phyloP scores from a whole-genome alignment of 352 stramenopile genomes.

The Phytopythium sindhum region DNA sequence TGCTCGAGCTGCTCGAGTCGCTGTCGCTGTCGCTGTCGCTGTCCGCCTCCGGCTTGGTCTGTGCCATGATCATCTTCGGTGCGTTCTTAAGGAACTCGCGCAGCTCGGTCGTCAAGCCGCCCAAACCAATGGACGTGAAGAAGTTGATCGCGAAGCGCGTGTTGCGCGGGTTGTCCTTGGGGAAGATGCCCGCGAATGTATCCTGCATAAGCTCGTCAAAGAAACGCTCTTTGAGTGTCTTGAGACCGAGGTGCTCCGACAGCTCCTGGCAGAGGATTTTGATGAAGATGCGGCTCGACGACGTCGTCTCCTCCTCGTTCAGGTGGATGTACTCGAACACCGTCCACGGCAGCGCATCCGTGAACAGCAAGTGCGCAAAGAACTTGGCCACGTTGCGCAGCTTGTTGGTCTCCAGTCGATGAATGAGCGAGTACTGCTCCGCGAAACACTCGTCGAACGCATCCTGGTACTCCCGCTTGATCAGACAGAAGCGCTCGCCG shows the following conservation, averaged over 20 bases:
- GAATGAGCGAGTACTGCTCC: constrained; percentile 95
- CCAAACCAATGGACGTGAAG: constrained; percentile 98
- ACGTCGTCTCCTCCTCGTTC: constrained; percentile 99
- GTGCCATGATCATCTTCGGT: constrained; percentile 92
- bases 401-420: constrained; percentile 99
- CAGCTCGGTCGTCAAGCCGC: constrained; percentile 95
- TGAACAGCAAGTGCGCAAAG: constrained; percentile 97
- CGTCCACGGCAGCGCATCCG: constrained; percentile 97
- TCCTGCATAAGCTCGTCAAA: constrained; percentile 88
- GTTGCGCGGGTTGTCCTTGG: constrained; percentile 95
- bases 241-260: constrained; percentile 95
- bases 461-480: constrained; percentile 94
- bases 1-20: constrained; percentile 34
- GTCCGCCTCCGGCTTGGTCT: constrained; percentile 35
- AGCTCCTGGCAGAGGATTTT: constrained; percentile 99
- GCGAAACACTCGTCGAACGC: constrained; percentile 94
- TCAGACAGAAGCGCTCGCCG: constrained; percentile 95
- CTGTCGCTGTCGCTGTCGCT: constrained; percentile 36
- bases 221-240: constrained; percentile 94
- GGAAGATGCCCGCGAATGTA: constrained; percentile 96
- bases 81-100: constrained; percentile 96
- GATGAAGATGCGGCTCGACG: constrained; percentile 98
- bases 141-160: constrained; percentile 99
- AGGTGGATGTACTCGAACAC: constrained; percentile 96
- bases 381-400: constrained; percentile 98